Percentiles rank a stretch among this genome's conserved stretches.
Evolutionary conservation across 208 protist species (phyloP).

Genomic region (Tetramitus jugosus): DNA sequence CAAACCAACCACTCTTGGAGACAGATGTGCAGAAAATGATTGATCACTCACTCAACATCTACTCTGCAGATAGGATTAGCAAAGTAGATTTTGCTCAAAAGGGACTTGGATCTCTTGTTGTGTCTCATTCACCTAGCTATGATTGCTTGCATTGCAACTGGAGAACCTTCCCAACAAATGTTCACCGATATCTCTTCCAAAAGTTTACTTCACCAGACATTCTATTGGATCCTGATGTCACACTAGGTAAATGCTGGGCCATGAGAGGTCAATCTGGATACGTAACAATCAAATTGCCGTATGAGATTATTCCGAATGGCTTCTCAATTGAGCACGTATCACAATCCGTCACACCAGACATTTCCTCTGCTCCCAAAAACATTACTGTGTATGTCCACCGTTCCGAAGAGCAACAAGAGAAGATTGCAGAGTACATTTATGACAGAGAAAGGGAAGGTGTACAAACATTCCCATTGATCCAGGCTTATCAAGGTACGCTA

Average conservation of each 20-base stretch:
- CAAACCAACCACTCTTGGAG: too few species aligned
- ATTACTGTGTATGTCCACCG: background rate
- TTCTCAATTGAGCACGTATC: constrained; percentile 11
- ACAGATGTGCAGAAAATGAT: too few species aligned
- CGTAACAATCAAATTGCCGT: background rate
- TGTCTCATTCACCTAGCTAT: background rate
- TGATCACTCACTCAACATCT: too few species aligned
- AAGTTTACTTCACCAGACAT: background rate
- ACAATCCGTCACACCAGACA: background rate
- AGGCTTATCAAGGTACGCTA: background rate
- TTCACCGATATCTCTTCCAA: background rate
- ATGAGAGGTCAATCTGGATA: background rate
- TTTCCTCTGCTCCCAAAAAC: background rate
- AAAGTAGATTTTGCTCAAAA: background rate
- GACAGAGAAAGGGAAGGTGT: background rate
- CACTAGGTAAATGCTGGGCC: constrained; percentile 14
- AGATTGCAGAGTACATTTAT: background rate
- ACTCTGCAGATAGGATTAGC: too few species aligned
- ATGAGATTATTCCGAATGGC: background rate
- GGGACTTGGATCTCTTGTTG: background rate
- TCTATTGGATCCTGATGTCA: background rate
- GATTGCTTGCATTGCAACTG: background rate
- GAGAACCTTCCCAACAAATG: background rate
- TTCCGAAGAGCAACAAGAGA: background rate
- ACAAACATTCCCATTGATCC: background rate